These are phyloP conservation scores for Boletus rubescentipes DNA, from an alignment of 768 basidiomycete species.

Conservation along the genomic window DNA sequence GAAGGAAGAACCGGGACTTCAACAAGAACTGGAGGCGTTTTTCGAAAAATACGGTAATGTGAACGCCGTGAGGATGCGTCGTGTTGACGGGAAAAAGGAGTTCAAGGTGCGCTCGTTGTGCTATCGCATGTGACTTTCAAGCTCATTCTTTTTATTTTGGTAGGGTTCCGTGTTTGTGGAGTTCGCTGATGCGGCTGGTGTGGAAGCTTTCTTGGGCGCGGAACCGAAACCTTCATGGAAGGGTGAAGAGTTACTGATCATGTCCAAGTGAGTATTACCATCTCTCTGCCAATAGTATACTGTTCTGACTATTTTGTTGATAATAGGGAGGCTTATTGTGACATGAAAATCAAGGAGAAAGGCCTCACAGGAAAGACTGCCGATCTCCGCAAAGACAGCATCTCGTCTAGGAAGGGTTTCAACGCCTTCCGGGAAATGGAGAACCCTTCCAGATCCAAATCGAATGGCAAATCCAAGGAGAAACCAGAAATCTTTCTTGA, in stretches of 20 bases:
- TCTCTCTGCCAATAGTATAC: neutral
- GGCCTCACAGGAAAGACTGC: conserved; percentile 77
- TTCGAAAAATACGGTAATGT: conserved; percentile 76
- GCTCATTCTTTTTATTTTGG: neutral
- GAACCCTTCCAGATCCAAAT: conserved; percentile 35
- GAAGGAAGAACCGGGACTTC: conserved; percentile 59
- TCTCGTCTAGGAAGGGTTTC: conserved; percentile 58
- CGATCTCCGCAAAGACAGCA: conserved; percentile 52
- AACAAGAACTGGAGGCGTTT: conserved; percentile 74
- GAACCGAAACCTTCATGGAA: conserved; percentile 83
- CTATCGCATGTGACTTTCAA: neutral
- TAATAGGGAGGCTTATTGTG: conserved; percentile 76
- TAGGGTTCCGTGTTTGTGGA: conserved; percentile 94
- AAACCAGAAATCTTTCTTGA: conserved; percentile 68
- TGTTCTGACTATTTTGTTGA: neutral
- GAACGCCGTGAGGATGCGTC: conserved; percentile 85
- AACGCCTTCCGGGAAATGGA: conserved; percentile 77
- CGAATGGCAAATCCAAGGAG: conserved; percentile 36
- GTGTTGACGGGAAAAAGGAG: conserved; percentile 71
- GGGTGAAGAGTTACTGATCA: conserved; percentile 71
- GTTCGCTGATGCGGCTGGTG: conserved; percentile 68
- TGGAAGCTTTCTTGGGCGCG: conserved; percentile 73
- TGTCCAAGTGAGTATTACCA: conserved; percentile 71
- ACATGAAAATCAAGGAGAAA: conserved; percentile 96
- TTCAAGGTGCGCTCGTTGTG: conserved; percentile 68